Evolutionary conservation across 495 filamentous ascomycete genomes (phyloP).

Genomic region (Penicillium egyptiacum): DNA sequence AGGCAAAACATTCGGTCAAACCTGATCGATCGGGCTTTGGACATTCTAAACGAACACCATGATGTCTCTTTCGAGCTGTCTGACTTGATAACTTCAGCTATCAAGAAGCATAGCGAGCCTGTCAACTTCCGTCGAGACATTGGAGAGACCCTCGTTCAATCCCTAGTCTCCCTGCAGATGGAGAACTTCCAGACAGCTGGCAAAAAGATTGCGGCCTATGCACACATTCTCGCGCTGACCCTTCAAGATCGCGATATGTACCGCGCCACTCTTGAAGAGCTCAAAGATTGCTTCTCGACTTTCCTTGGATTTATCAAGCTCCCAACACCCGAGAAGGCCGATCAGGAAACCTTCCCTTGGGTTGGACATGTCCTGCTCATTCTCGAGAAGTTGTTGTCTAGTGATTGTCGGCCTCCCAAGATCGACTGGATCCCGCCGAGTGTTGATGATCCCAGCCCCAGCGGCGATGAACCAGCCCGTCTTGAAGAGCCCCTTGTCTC

Average conservation of each 20-base stretch:
- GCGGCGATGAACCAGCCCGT: constrained; percentile 53
- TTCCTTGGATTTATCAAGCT: constrained; percentile 81
- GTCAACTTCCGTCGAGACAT: constrained; percentile 68
- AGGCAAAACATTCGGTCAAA: constrained; percentile 69
- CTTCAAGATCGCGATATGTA: constrained; percentile 83
- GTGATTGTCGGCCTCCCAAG: constrained; percentile 77
- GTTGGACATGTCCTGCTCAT: constrained; percentile 86
- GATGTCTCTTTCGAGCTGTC: constrained; percentile 89
- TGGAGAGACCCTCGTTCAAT: constrained; percentile 78
- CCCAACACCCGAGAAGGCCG: constrained; percentile 52
- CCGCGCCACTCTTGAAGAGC: constrained; percentile 65
- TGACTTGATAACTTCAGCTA: constrained; percentile 76
- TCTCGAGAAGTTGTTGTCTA: constrained; percentile 82
- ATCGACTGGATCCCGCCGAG: constrained; percentile 70
- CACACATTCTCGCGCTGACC: constrained; percentile 86
- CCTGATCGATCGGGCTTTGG: constrained; percentile 84
- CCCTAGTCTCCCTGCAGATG: constrained; percentile 76
- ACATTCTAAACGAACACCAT: constrained; percentile 82
- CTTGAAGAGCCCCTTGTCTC: constrained; percentile 64
- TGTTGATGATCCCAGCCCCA: constrained; percentile 47
- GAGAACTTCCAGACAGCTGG: constrained; percentile 68
- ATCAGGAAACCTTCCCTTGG: constrained; percentile 83
- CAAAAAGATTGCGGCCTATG: constrained; percentile 88
- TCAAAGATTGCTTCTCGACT: constrained; percentile 74
- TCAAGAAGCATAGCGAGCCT: constrained; percentile 66